phyloP scores from a whole-genome alignment of 768 basidiomycete species.

The Chalciporus pseudorubinellus region DNA sequence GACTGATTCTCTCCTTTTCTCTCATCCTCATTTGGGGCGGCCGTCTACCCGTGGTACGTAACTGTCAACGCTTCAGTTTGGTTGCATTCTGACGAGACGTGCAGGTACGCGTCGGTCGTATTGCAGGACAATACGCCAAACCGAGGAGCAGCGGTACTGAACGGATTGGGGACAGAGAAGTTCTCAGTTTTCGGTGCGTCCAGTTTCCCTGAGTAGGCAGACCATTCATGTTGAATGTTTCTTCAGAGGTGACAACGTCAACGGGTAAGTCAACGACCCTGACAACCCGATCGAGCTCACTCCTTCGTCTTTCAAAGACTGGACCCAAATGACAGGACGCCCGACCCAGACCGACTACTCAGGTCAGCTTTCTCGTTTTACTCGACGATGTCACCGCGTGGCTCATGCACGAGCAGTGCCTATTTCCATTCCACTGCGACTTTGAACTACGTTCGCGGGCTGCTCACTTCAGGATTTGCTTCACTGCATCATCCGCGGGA shows the following conservation, averaged over 20 bases:
- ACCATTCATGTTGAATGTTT: not conserved
- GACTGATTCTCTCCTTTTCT: slow-evolving; percentile 91
- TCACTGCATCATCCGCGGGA: slow-evolving; percentile 86
- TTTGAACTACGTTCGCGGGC: slow-evolving; percentile 84
- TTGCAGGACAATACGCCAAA: slow-evolving; percentile 96
- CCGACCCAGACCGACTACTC: slow-evolving; percentile 87
- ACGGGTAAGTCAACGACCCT: slow-evolving; percentile 55
- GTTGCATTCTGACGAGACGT: slow-evolving; percentile 5
- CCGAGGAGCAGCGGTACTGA: slow-evolving; percentile 86
- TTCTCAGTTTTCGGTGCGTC: slow-evolving; percentile 83
- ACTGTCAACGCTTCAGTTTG: not conserved
- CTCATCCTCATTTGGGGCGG: slow-evolving; percentile 94
- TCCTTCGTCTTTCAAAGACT: slow-evolving; percentile 40
- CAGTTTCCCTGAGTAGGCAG: not conserved
- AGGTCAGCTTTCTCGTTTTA: slow-evolving; percentile 48
- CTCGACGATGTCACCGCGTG: not conserved
- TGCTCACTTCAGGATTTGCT: slow-evolving; percentile 91
- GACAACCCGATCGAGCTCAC: not conserved
- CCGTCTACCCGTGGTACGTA: slow-evolving; percentile 82
- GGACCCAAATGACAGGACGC: slow-evolving; percentile 73
- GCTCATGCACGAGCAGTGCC: slow-evolving; percentile 50
- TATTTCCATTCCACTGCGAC: slow-evolving; percentile 97
- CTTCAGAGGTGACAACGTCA: slow-evolving; percentile 91
- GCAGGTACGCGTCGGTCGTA: slow-evolving; percentile 81
- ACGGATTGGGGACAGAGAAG: slow-evolving; percentile 68